Evolutionary conservation across 169 alveolate genomes (phyloP), one percentile per base, ranked within the genome.

Genomic region (Eimeria sp.): DNA sequence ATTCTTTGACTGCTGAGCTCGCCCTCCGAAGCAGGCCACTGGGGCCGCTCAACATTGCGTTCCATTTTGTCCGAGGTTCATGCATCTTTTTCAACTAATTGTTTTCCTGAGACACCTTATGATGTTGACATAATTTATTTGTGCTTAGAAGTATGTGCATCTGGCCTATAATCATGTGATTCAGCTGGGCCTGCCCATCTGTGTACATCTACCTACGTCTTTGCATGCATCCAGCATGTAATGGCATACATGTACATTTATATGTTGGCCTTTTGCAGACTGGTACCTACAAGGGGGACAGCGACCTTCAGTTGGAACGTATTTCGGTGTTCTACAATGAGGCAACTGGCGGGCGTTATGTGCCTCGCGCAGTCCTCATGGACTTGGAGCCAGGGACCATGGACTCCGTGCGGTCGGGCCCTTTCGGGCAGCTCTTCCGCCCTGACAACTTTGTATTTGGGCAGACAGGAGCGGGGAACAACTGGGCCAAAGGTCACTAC

Each of bases 401-500:
- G 99, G 99, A 99, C 98, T 98, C 99, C 54, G 99, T 99, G 54
- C 99, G 99, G 87, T 99, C 99, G 49, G 99, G 99, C 34, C 99
- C 99, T 25, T 99, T 98, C 98, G 99, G 99, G 27, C 99, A 99
- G 97, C 99, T 99, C 73, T 99, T 99, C 99, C 98, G 99, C 95
- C 99, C 99, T 9, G 99, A 99, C 97, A 99, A 99, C 99, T 99
- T 99, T 96, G 99, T 99, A 65, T 99, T 99, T 97, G 99, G 99
- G 4, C 99, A 99, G 97, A 98, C 99, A 61, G 99, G 99, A 72
- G 99, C 99, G 65, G 99, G 99, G 67, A 99, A 99, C 98, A 99
- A 99, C 98, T 99, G 99, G 99, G 99, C 99, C 92, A 99, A 99
- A 97, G 99, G 99, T 58, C 99, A 99, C 96, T 99, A 99, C 98